These are phyloP conservation scores for Helianthus tuberosus DNA, from an alignment of 129 eudicot genomes.

Conservation along the genomic window DNA sequence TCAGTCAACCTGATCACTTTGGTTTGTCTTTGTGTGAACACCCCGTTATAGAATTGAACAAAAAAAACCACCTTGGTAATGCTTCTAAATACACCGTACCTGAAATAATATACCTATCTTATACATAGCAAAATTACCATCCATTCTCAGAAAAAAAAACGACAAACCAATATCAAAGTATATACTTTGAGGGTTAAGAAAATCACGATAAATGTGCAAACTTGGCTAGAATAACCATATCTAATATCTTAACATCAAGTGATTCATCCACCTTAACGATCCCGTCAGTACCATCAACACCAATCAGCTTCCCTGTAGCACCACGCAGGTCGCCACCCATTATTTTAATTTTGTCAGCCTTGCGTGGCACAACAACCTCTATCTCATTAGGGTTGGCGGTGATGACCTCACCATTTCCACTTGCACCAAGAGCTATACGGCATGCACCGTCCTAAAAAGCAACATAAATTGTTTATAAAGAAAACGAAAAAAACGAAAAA, in stretches of 20 bases:
- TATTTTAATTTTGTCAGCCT: conserved; percentile 76
- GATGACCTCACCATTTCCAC: conserved; percentile 68
- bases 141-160: neutral
- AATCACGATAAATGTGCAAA: conserved; percentile 44
- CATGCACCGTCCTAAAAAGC: conserved; percentile 83
- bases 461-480: neutral
- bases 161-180: conserved; percentile 18
- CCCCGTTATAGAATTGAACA: neutral
- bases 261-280: conserved; percentile 84
- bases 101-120: neutral
- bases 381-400: conserved; percentile 65
- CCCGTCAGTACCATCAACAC: conserved; percentile 89
- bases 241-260: conserved; percentile 88
- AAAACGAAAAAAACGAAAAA: too few species aligned
- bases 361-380: conserved; percentile 70
- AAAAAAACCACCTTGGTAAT: neutral
- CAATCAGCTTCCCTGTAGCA: conserved; percentile 83
- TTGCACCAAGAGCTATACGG: conserved; percentile 67
- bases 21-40: too few species aligned
- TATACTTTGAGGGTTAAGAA: conserved; percentile 1
- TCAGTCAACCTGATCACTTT: too few species aligned
- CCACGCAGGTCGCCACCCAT: conserved; percentile 95
- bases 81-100: neutral
- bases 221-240: conserved; percentile 75
- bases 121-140: neutral